Conservation (phyloP, 352 stramenopile species). For the Globisporangium irregulare region DNA sequence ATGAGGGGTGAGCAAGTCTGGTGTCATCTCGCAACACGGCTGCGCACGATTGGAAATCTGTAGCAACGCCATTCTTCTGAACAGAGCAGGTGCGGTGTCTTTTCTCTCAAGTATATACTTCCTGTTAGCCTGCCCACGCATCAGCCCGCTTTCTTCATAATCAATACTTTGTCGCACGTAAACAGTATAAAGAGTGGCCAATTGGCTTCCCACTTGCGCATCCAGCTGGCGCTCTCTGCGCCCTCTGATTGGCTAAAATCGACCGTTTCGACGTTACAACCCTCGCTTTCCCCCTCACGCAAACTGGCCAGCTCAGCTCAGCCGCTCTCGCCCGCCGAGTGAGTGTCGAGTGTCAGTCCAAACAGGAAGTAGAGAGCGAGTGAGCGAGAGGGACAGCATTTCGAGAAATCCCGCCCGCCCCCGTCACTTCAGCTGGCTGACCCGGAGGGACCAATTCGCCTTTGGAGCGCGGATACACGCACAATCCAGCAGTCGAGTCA, state of each 20-base stretch:
- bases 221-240: background rate
- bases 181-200: background rate
- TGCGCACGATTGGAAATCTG: conserved; percentile 1
- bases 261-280: background rate
- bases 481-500: background rate
- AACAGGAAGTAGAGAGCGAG: background rate
- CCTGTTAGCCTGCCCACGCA: background rate
- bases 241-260: background rate
- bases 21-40: background rate
- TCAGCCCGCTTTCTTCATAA: background rate
- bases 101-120: background rate
- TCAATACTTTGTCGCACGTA: background rate
- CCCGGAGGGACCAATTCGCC: background rate
- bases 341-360: background rate
- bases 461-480: background rate
- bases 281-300: background rate
- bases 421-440: background rate
- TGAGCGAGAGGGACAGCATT: background rate
- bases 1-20: background rate
- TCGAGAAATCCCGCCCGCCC: conserved; percentile 8
- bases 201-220: background rate
- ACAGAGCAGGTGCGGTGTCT: background rate
- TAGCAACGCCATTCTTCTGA: background rate
- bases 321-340: too few relatives aligned
- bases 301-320: background rate